phyloP scores from a whole-genome alignment of 345 rosid genomes.

The Turnera subulata region DNA sequence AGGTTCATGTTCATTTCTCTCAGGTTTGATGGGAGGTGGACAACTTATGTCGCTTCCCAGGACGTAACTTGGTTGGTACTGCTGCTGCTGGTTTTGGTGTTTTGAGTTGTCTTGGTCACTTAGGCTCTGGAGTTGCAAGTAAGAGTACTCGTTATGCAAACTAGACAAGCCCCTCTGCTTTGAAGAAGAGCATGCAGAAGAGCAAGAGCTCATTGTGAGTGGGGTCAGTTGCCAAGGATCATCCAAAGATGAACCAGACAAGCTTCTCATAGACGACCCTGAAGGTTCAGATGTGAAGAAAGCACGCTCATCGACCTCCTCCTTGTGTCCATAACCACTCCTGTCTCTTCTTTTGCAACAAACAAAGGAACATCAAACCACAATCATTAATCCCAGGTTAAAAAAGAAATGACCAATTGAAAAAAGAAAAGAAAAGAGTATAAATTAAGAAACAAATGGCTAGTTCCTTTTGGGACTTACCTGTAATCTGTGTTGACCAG shows the following conservation, averaged over 20 bases:
- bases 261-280: conserved; percentile 52
- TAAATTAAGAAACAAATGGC: too few relatives aligned
- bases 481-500: conserved; percentile 44
- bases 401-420: not conserved
- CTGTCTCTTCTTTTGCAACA: conserved; percentile 36
- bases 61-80: conserved; percentile 22
- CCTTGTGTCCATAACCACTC: conserved; percentile 50
- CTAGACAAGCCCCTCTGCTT: conserved; percentile 41
- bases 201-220: conserved; percentile 47
- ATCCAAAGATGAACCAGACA: conserved; percentile 53
- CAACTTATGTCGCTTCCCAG: conserved; percentile 33
- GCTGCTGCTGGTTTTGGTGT: conserved; percentile 34
- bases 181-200: conserved; percentile 34
- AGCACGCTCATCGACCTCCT: conserved; percentile 55
- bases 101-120: conserved; percentile 20
- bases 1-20: conserved; percentile 39
- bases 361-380: conserved; percentile 1
- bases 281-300: conserved; percentile 69
- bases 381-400: not conserved
- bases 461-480: conserved; percentile 17
- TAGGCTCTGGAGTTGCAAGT: conserved; percentile 51
- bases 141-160: conserved; percentile 44
- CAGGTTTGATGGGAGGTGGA: conserved; percentile 34
- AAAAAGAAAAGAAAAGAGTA: not conserved
- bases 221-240: conserved; percentile 68